phyloP scores from a whole-genome alignment of 2,329 filamentous ascomycete genomes.

The Onygena corvina region DNA sequence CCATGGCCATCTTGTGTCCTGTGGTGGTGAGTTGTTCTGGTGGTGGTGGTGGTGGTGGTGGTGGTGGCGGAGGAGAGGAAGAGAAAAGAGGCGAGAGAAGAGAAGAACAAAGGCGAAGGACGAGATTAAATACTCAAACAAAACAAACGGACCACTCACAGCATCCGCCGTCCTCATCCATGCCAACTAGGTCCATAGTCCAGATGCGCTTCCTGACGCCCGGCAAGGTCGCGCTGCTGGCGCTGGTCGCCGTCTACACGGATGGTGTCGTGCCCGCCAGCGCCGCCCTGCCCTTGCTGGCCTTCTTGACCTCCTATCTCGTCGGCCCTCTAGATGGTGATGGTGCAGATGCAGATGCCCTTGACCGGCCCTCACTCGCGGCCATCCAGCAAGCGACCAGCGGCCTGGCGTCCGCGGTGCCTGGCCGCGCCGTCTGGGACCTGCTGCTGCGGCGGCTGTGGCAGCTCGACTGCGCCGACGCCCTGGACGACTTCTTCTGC shows the following conservation, averaged over 20 bases:
- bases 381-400: slow-evolving; percentile 40
- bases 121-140: no score
- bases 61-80: background rate
- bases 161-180: no score
- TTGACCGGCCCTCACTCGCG: slow-evolving; percentile 30
- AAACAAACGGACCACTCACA: no score
- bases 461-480: slow-evolving; percentile 70
- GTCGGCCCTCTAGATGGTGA: no score
- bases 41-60: background rate
- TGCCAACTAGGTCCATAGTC: no score
- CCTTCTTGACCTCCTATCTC: slow-evolving; percentile 63
- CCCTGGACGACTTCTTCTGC: slow-evolving; percentile 64
- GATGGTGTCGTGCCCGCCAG: slow-evolving; percentile 56
- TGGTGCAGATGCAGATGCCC: no score
- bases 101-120: no score
- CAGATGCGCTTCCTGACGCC: slow-evolving; percentile 78
- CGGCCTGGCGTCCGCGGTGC: slow-evolving; percentile 42
- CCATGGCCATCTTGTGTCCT: slow-evolving; percentile 20
- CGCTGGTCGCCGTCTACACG: slow-evolving; percentile 69
- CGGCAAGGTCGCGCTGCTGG: slow-evolving; percentile 70
- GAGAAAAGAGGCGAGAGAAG: no score
- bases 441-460: slow-evolving; percentile 70
- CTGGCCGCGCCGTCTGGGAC: slow-evolving; percentile 78
- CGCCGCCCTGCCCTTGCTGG: slow-evolving; percentile 62
- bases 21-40: background rate